Conservation (phyloP, 441 rosid species). For the Bocquillonia castaneifolia region DNA sequence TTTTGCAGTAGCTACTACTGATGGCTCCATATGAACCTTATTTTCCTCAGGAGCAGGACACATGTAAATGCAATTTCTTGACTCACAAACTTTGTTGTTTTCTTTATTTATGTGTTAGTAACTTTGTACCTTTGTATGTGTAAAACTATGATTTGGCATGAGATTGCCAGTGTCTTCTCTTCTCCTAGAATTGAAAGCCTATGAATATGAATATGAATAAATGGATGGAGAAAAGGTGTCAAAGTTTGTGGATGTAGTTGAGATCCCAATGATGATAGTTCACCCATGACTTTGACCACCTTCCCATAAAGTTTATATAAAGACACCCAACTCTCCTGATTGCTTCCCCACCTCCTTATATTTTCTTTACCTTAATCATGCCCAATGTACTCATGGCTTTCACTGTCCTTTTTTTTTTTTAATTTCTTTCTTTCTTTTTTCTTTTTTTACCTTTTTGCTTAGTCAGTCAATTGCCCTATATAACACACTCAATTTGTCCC, state of each 20-base stretch:
- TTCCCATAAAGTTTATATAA: slow-evolving; percentile 13
- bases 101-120: background rate
- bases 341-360: slow-evolving; percentile 25
- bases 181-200: background rate
- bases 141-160: background rate
- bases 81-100: background rate
- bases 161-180: background rate
- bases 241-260: slow-evolving; percentile 24
- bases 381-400: slow-evolving; percentile 20
- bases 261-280: slow-evolving; percentile 37
- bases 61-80: background rate
- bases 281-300: slow-evolving; percentile 30
- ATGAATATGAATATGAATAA: background rate
- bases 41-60: background rate
- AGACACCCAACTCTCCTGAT: slow-evolving; percentile 8
- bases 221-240: slow-evolving; percentile 16
- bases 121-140: background rate
- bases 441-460: slow-evolving; percentile 1
- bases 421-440: too few species aligned
- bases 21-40: background rate
- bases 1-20: background rate
- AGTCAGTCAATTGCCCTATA: background rate
- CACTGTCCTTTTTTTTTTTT: slow-evolving; percentile 15
- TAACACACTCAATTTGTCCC: background rate
- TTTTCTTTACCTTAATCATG: slow-evolving; percentile 33